Evolutionary conservation across 2,329 filamentous ascomycete species (phyloP).

Genomic region (Trichoderma pleuroti): DNA sequence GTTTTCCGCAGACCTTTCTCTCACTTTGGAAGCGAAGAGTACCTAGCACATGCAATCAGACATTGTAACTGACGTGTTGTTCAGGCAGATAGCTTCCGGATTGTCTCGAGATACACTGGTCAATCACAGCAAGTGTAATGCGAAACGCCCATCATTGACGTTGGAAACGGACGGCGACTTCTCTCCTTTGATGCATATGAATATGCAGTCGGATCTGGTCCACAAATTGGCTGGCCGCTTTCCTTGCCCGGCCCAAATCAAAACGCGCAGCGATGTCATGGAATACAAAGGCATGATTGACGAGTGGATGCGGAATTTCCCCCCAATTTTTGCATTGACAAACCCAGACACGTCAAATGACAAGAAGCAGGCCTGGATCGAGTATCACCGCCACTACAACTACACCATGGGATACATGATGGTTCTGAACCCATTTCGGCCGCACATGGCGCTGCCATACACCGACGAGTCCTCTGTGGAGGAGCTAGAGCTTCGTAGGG

Average conservation of each 20-base stretch:
- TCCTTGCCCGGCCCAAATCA: constrained; percentile 27
- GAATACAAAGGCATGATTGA: constrained; percentile 33
- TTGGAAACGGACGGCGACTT: constrained; percentile 27
- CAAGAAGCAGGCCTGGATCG: constrained; percentile 37
- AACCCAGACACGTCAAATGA: constrained; percentile 42
- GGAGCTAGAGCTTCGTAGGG: constrained; percentile 36
- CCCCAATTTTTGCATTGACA: constrained; percentile 37
- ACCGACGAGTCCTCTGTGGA: constrained; percentile 30
- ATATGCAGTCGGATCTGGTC: constrained; percentile 29
- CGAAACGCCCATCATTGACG: constrained; percentile 29
- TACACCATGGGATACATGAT: constrained; percentile 44
- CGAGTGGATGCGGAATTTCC: constrained; percentile 42
- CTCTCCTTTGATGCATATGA: constrained; percentile 32
- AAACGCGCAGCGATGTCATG: constrained; percentile 27
- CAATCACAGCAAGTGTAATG: constrained; percentile 28
- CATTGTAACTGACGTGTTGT: not conserved
- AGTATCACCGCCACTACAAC: constrained; percentile 45
- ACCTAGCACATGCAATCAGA: not conserved
- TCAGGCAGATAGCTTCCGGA: constrained; percentile 35
- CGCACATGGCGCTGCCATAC: constrained; percentile 37
- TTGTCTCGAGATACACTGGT: constrained; percentile 31
- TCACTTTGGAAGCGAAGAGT: too few species aligned
- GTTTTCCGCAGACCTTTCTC: not conserved
- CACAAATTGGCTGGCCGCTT: constrained; percentile 26
- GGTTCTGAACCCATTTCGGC: constrained; percentile 45